A percentile compares a stretch with the other conserved stretches of the same genome.
Conservation (phyloP, 306 rosid genomes). For the Clitoria ternatea region DNA sequence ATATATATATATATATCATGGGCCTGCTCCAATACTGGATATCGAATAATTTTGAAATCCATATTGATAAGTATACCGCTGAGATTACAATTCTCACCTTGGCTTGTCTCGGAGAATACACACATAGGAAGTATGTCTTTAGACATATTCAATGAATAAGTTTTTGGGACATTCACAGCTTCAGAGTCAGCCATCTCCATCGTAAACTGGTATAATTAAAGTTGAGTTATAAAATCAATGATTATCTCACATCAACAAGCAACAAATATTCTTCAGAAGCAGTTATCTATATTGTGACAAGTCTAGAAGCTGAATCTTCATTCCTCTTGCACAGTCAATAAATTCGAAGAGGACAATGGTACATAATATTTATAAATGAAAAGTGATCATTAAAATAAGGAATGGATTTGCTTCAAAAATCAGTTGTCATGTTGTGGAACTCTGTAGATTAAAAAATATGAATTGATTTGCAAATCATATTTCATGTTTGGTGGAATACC, state of each 20-base stretch:
- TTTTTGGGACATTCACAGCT: constrained; percentile 55
- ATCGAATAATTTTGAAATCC: constrained; percentile 9
- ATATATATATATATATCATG: not conserved
- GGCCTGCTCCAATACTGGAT: not conserved
- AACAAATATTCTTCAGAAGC: not conserved
- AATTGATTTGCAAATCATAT: not conserved
- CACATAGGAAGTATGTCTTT: constrained; percentile 96
- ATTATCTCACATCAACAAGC: not conserved
- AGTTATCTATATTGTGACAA: not conserved
- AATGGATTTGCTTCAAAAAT: constrained; percentile 5
- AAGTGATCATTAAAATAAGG: not conserved
- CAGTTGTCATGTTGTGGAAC: not conserved
- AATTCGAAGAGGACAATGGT: not conserved
- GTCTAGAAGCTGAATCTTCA: constrained; percentile 10
- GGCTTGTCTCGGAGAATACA: constrained; percentile 80
- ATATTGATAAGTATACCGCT: constrained; percentile 7
- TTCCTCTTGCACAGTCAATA: not conserved
- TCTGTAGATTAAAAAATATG: not conserved
- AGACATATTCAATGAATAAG: constrained; percentile 79
- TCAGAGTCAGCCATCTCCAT: constrained; percentile 87
- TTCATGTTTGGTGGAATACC: not conserved
- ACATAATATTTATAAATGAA: not conserved
- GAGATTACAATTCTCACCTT: constrained; percentile 51
- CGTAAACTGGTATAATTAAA: constrained; percentile 57
- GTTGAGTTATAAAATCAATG: constrained; percentile 21